These are phyloP conservation scores for Fomitopsis palustris DNA, from an alignment of 1,284 basidiomycete genomes.

Conservation along the genomic window DNA sequence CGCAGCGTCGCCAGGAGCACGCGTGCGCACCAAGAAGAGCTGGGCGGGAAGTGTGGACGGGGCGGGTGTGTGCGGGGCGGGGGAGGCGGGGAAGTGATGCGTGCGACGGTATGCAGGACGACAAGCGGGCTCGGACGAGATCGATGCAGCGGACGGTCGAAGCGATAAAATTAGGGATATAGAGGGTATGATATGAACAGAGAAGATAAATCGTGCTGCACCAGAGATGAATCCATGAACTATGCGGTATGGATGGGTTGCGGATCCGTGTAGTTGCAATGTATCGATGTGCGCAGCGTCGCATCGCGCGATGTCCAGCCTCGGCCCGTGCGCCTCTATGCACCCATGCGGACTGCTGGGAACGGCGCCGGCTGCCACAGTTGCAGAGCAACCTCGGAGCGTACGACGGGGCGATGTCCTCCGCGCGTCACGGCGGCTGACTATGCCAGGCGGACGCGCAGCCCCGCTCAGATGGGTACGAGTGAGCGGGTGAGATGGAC, in stretches of 20 bases:
- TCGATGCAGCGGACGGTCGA: neutral
- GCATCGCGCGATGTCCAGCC: neutral
- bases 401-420: neutral
- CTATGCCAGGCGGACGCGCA: no score
- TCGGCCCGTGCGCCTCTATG: no score
- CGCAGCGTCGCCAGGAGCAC: neutral
- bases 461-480: neutral
- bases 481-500: neutral
- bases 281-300: neutral
- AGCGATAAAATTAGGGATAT: slow-evolving; percentile 7
- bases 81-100: neutral
- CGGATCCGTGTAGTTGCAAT: neutral
- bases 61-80: neutral
- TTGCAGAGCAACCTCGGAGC: neutral
- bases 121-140: neutral
- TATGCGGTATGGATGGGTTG: neutral
- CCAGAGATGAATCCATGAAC: neutral
- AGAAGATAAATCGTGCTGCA: neutral
- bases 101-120: neutral
- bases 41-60: neutral
- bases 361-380: no score
- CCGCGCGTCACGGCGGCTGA: neutral
- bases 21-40: neutral
- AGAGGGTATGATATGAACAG: slow-evolving; percentile 5
- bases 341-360: no score